These are phyloP conservation scores for Thermochaetoides dissita DNA, from an alignment of 2,329 filamentous ascomycete genomes.

Conservation along the genomic window DNA sequence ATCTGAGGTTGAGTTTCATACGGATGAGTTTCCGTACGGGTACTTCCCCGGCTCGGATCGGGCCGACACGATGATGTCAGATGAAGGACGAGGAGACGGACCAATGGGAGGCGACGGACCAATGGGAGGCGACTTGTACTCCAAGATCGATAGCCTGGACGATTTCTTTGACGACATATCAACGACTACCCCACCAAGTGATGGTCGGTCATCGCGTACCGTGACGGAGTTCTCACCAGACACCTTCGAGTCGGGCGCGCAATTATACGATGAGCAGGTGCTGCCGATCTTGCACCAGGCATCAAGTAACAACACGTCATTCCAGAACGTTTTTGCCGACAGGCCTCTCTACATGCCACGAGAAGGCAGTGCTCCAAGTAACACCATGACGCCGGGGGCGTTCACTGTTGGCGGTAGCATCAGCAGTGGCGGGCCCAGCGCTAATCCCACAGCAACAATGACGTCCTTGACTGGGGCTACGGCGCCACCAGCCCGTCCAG, in stretches of 20 bases:
- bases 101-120: conserved; percentile 42
- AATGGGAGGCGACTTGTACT: conserved; percentile 57
- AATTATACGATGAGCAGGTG: conserved; percentile 86
- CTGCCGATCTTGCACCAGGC: conserved; percentile 81
- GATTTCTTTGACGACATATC: conserved; percentile 66
- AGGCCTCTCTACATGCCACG: conserved; percentile 46
- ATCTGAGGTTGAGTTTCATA: conserved; percentile 82
- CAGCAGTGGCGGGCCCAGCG: not conserved
- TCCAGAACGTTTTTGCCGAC: conserved; percentile 82
- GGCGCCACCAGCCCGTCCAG: conserved; percentile 37
- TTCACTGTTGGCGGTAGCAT: conserved; percentile 24
- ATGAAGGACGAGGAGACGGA: conserved; percentile 58
- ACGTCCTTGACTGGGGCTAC: conserved; percentile 4
- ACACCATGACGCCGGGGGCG: conserved; percentile 49
- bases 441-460: not conserved
- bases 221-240: conserved; percentile 52
- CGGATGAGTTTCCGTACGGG: conserved; percentile 72
- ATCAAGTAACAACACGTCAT: conserved; percentile 61
- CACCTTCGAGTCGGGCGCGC: conserved; percentile 59
- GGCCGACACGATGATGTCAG: conserved; percentile 85
- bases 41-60: conserved; percentile 62
- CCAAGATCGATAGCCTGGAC: conserved; percentile 64
- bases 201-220: conserved; percentile 47
- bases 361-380: conserved; percentile 28
- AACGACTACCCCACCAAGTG: conserved; percentile 41